These are phyloP conservation scores for Lactarius akahatsu DNA, from an alignment of 768 basidiomycete species.

Conservation along the genomic window DNA sequence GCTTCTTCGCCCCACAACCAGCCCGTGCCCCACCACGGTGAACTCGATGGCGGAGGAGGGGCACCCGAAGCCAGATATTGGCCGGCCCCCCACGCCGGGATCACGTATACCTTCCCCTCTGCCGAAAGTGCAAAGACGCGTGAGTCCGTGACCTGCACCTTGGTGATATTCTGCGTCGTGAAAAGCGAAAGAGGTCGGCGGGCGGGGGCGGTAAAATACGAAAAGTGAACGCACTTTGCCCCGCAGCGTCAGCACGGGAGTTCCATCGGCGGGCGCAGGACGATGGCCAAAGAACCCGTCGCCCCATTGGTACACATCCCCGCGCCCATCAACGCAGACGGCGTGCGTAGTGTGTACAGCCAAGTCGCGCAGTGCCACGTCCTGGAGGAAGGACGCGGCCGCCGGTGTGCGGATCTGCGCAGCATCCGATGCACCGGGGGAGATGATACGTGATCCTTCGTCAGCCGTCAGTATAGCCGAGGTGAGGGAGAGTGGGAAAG, in stretches of 20 bases:
- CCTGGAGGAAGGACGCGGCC: slow-evolving; percentile 57
- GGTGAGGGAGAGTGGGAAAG: slow-evolving; percentile 3
- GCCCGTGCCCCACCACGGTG: slow-evolving; percentile 60
- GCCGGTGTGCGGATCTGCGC: slow-evolving; percentile 51
- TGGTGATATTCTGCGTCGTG: slow-evolving; percentile 58
- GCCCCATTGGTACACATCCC: slow-evolving; percentile 87
- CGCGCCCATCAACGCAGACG: slow-evolving; percentile 74
- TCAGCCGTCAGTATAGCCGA: not conserved
- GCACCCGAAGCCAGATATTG: slow-evolving; percentile 45
- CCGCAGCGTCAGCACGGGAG: slow-evolving; percentile 55
- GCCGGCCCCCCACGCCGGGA: slow-evolving; percentile 51
- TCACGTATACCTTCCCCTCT: slow-evolving; percentile 70
- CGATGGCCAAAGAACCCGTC: slow-evolving; percentile 51
- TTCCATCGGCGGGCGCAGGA: slow-evolving; percentile 32
- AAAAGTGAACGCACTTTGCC: slow-evolving; percentile 54
- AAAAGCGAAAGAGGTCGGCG: too few species aligned
- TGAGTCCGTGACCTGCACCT: slow-evolving; percentile 57
- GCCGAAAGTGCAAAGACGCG: slow-evolving; percentile 77
- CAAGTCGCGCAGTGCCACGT: slow-evolving; percentile 71
- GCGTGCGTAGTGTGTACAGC: slow-evolving; percentile 64
- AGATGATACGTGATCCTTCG: slow-evolving; percentile 48
- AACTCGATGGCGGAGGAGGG: slow-evolving; percentile 43
- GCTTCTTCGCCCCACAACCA: slow-evolving; percentile 59
- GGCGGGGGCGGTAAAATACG: too few species aligned
- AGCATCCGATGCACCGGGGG: slow-evolving; percentile 40